Evolutionary conservation across 2,329 filamentous ascomycete species (phyloP).

Genomic region (Fusarium poae): DNA sequence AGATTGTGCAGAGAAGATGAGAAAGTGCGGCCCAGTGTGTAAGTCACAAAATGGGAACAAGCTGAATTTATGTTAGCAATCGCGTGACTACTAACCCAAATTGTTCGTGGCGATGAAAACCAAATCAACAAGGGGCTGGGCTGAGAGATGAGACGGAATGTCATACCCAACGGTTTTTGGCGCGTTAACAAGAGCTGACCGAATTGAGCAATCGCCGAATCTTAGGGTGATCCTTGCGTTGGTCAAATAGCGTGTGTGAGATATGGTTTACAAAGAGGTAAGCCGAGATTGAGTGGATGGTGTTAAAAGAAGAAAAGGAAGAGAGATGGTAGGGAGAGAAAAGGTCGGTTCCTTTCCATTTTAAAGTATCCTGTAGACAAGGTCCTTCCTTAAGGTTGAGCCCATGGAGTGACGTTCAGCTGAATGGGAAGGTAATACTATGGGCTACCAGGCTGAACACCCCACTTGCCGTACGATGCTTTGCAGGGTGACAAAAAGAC

Average conservation of each 20-base stretch:
- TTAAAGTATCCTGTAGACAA: constrained; percentile 18
- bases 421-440: constrained; percentile 34
- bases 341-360: constrained; percentile 33
- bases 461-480: constrained; percentile 20
- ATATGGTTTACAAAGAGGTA: background rate
- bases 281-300: constrained; percentile 13
- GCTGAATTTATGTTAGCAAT: constrained; percentile 37
- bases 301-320: background rate
- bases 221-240: constrained; percentile 28
- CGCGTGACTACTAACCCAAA: constrained; percentile 5
- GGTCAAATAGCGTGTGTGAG: constrained; percentile 19
- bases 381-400: constrained; percentile 1
- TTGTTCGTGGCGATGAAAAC: constrained; percentile 1
- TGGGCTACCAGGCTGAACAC: constrained; percentile 37
- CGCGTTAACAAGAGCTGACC: constrained; percentile 39
- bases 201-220: constrained; percentile 47
- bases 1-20: background rate
- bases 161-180: constrained; percentile 36
- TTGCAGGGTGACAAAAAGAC: constrained; percentile 14
- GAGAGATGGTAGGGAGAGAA: background rate
- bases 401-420: constrained; percentile 30
- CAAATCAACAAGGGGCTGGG: constrained; percentile 44
- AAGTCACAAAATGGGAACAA: constrained; percentile 1
- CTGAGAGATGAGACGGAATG: constrained; percentile 19
- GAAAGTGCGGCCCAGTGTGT: background rate